Evolutionary conservation across 495 filamentous ascomycete genomes (phyloP), one percentile per base, ranked within the genome.

Genomic region (Neurospora sp.): DNA sequence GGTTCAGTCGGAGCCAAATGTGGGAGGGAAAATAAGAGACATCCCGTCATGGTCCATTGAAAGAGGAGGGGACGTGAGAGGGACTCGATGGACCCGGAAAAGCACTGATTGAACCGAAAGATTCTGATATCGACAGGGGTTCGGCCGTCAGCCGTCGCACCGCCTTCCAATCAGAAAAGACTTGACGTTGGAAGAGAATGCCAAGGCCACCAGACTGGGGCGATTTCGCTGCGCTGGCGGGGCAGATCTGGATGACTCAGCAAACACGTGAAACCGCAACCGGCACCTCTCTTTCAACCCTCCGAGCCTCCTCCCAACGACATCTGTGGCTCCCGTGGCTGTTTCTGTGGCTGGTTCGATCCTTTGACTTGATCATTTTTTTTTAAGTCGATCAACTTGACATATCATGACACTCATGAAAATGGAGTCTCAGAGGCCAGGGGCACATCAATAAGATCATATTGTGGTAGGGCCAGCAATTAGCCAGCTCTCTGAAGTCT

Each of bases 101-200:
- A 66, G 54, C 54, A 35, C 14, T 18, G 54, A 31, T 14, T 16
- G 54, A 62, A 62, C 46, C 20, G 46, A 59, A 59, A 59, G 23
- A 59, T 6, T 76, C 73, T 80, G 78, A 81, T 78, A 81, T 77
- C 59, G 74, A 69, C 72, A 54, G 66, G 66, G 70, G 59, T 31
- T 54, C 38, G 42, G 2, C 38, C 75, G 75, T 54, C 71, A 54
- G 35, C 40, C 59, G 62, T 70, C 72, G 71, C 71, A 62, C 71
- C 42, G 35, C 6, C 70, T 10, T 48, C 80, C 79, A 82, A 82
- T 82, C 40, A 76, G 11, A 6, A n/a, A 72, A 16, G 69, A 74
- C 69, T 73, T 74, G 74, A 75, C 77, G 78, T 77, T 79, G 72
- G 48, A 76, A 71, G 31, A 35, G 44, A 42, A 69, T 70, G 73